These are phyloP conservation scores for Trichoderma citrinoviride DNA, from an alignment of 2,329 filamentous ascomycete genomes.

Conservation along the genomic window DNA sequence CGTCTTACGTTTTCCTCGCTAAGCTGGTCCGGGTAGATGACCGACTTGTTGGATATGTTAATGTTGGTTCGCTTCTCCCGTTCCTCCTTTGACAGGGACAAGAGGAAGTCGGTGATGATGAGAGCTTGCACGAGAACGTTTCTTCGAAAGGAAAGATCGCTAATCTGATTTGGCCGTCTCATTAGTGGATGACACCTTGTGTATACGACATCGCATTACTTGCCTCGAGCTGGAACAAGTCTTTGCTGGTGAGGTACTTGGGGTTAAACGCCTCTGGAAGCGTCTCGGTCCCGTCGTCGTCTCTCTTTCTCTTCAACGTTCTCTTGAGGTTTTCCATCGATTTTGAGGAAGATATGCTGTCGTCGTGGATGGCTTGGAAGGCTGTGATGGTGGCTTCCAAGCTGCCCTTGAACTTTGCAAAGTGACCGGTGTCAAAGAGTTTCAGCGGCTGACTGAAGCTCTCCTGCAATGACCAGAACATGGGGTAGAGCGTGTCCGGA, in stretches of 20 bases:
- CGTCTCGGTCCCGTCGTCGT: slow-evolving; percentile 53
- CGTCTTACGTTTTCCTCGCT: slow-evolving; percentile 75
- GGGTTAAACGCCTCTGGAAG: slow-evolving; percentile 68
- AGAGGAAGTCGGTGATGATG: slow-evolving; percentile 89
- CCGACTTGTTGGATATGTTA: slow-evolving; percentile 73
- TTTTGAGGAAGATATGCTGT: slow-evolving; percentile 48
- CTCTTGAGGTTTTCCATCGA: slow-evolving; percentile 61
- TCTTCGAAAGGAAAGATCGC: slow-evolving; percentile 88
- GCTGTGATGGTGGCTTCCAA: slow-evolving; percentile 63
- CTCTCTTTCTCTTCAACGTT: slow-evolving; percentile 68
- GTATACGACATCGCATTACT: slow-evolving; percentile 21
- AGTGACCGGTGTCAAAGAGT: slow-evolving; percentile 69
- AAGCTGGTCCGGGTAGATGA: slow-evolving; percentile 76
- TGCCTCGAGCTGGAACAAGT: slow-evolving; percentile 93
- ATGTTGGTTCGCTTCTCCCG: slow-evolving; percentile 74
- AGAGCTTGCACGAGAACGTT: slow-evolving; percentile 94
- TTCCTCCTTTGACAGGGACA: slow-evolving; percentile 80
- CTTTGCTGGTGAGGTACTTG: slow-evolving; percentile 96
- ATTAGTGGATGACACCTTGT: neutral
- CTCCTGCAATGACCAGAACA: slow-evolving; percentile 92
- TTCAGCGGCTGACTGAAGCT: slow-evolving; percentile 87
- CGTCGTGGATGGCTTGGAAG: slow-evolving; percentile 52
- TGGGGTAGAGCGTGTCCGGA: slow-evolving; percentile 74
- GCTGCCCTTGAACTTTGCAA: slow-evolving; percentile 77
- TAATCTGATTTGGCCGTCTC: slow-evolving; percentile 56